These are phyloP conservation scores for Rhizomucor miehei DNA, from an alignment of 371 early-diverging fungal species.

Conservation along the genomic window DNA sequence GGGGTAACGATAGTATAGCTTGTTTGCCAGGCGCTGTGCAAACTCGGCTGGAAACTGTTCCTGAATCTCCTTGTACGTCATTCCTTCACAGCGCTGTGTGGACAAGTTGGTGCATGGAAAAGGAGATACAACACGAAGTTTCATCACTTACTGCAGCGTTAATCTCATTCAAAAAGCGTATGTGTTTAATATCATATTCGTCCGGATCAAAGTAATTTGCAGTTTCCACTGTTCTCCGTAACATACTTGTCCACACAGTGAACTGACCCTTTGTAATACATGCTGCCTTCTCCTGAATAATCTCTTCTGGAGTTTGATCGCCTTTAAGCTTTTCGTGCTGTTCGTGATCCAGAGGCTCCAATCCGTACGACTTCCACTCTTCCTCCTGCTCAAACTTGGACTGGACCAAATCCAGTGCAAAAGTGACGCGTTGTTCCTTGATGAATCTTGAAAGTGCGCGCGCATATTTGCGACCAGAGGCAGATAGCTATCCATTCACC, in stretches of 20 bases:
- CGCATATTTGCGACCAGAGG: slow-evolving; percentile 60
- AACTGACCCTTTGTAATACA: slow-evolving; percentile 39
- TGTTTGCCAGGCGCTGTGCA: slow-evolving; percentile 61
- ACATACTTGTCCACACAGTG: slow-evolving; percentile 77
- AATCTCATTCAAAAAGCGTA: slow-evolving; percentile 79
- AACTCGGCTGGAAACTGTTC: slow-evolving; percentile 64
- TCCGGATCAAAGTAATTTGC: slow-evolving; percentile 68
- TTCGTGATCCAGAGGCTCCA: slow-evolving; percentile 27
- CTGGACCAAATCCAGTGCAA: slow-evolving; percentile 34
- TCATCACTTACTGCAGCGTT: slow-evolving; percentile 66
- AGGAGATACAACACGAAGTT: neutral
- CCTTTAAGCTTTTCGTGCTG: slow-evolving; percentile 2
- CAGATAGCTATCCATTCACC: slow-evolving; percentile 47
- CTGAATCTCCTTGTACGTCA: slow-evolving; percentile 70
- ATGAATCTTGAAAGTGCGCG: slow-evolving; percentile 68
- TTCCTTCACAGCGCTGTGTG: slow-evolving; percentile 39
- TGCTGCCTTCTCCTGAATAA: slow-evolving; percentile 23
- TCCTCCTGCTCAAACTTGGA: slow-evolving; percentile 30
- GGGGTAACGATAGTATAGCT: slow-evolving; percentile 81
- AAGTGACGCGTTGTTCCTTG: slow-evolving; percentile 35
- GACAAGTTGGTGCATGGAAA: neutral
- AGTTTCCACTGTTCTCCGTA: slow-evolving; percentile 70
- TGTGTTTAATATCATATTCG: slow-evolving; percentile 68
- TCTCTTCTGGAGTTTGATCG: slow-evolving; percentile 4
- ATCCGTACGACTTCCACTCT: slow-evolving; percentile 24